Percentiles rank a stretch among this genome's conserved stretches.
phyloP scores from a whole-genome alignment of 202 grass and related monocot genomes.

The Setaria viridis region DNA sequence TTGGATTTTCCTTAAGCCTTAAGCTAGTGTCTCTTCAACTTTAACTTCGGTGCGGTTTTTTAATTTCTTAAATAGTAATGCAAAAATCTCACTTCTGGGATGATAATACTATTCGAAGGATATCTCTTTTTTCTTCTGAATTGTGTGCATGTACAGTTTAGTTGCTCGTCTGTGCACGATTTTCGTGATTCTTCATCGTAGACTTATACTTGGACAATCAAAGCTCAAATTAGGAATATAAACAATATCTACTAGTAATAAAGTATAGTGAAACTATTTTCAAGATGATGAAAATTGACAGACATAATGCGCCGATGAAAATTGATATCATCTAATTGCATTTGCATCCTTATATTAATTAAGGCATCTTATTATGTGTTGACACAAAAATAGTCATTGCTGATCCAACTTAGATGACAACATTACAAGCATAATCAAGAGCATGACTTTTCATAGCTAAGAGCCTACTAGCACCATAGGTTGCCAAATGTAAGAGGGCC shows the following conservation, averaged over 20 bases:
- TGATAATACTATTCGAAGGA: background rate
- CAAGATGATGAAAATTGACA: background rate
- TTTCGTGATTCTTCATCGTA: too few species aligned
- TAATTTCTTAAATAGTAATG: too few species aligned
- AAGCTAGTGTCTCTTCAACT: background rate
- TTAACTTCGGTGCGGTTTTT: background rate
- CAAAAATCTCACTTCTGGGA: too few species aligned
- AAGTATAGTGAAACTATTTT: background rate
- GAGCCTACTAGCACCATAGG: background rate
- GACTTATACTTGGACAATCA: background rate
- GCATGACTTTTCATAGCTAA: conserved; percentile 10
- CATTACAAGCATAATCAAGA: background rate
- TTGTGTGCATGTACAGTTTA: background rate
- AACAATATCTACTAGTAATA: background rate
- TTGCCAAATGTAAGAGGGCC: conserved; percentile 46
- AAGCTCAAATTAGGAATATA: background rate
- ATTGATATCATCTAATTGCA: background rate
- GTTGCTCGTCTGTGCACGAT: too few species aligned
- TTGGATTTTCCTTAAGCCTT: conserved; percentile 7
- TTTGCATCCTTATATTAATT: background rate
- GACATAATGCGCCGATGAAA: background rate
- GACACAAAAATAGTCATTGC: background rate
- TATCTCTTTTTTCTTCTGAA: background rate
- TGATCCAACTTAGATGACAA: background rate
- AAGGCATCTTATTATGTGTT: background rate